Conservation (phyloP, 306 rosid species). For the Acacia crassicarpa region DNA sequence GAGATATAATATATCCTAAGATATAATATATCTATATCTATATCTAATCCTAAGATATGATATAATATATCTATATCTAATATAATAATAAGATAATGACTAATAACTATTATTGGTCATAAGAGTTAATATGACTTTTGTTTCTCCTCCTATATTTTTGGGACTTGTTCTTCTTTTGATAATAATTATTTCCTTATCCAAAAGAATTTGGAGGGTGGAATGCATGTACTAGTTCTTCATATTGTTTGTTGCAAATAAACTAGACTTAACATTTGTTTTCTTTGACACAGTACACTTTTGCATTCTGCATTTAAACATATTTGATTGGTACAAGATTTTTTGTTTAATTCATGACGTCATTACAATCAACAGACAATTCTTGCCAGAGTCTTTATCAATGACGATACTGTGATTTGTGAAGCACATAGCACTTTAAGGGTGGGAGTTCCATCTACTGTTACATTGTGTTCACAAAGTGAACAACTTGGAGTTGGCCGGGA, state of each 20-base stretch:
- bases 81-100: too few relatives aligned
- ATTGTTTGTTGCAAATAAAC: neutral
- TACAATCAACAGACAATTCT: constrained; percentile 58
- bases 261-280: constrained; percentile 11
- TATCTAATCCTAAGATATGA: too few relatives aligned
- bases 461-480: constrained; percentile 78
- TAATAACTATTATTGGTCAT: too few relatives aligned
- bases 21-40: too few relatives aligned
- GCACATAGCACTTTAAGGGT: constrained; percentile 66
- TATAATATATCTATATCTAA: too few relatives aligned
- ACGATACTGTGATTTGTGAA: constrained; percentile 59
- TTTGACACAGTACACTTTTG: neutral
- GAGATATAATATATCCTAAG: too few relatives aligned
- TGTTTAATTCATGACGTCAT: constrained; percentile 32
- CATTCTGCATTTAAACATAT: constrained; percentile 3
- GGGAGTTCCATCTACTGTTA: constrained; percentile 67
- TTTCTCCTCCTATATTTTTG: neutral
- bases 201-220: neutral
- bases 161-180: neutral
- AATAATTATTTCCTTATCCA: neutral
- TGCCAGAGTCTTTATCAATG: constrained; percentile 58
- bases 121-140: neutral
- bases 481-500: constrained; percentile 75
- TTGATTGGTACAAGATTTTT: constrained; percentile 8
- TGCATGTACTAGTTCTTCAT: neutral